Evolutionary conservation across 2,329 filamentous ascomycete species (phyloP), one percentile per base, ranked within the genome.

Genomic region (Orbilia ellipsospora): DNA sequence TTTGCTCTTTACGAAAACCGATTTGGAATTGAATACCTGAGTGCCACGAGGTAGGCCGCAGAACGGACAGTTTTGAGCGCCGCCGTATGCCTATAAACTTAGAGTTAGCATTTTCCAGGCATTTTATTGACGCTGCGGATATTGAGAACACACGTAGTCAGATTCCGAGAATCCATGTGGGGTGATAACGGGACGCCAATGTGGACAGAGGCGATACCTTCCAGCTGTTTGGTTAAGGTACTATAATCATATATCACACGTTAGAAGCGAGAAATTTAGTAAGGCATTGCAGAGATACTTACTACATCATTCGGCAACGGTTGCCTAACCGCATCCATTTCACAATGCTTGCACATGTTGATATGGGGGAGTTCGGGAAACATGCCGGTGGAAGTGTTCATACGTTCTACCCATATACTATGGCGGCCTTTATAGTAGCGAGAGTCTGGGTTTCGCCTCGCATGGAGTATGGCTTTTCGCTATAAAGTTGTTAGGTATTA

Each of bases 151-250:
- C 12, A 73, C 66, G 18, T 63, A 56, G 8, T 55, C 13, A 44
- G 10, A 4, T 52, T 64, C 66, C 3, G 28, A 20, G 26, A 56
- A 70, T 28, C 57, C 57, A 15, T 60, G 20, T 12, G 36, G 10
- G 15, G 31, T 23, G n/a, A 40, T 20, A 2, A 65, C 61, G 8
- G 44, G 54, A 28, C 61, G 60, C 54, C 55, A 73, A 42, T 73
- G 68, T 10, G 68, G 68, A 20, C 68, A 73, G 55, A 73, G 68
- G 13, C 68, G 61, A 28, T 73, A 73, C 60, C 68, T 59, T 7
- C 45, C 26, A 23, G 60, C 42, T 0, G 68, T 65, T 42, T 62
- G 13, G n/a, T 4, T 18, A 16, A 23, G n/a, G 1, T 54, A 28
- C 8, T 18, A 40, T 23, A 10, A 23, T 64, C 2, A 48, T 1